A percentile compares a stretch with the other conserved stretches of the same genome.
These are phyloP conservation scores for Chaetomiaceae sp. DNA, from an alignment of 2,329 filamentous ascomycete species.

Conservation along the genomic window DNA sequence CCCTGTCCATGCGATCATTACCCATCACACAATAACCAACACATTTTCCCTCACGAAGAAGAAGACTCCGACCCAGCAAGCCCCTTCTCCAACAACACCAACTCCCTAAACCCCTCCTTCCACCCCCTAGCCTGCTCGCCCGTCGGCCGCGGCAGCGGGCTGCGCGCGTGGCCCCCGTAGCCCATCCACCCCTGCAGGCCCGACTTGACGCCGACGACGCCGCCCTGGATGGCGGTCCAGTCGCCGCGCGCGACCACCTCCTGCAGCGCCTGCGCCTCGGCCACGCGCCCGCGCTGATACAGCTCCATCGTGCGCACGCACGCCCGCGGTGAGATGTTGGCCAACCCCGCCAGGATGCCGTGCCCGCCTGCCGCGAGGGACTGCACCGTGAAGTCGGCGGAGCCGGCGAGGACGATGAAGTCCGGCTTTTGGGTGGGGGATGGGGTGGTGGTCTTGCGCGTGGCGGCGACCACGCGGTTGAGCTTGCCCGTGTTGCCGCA, in stretches of 20 bases:
- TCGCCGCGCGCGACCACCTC: conserved; percentile 61
- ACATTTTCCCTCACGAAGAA: conserved; percentile 43
- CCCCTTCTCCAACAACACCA: conserved; percentile 46
- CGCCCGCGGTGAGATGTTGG: conserved; percentile 63
- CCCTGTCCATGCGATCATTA: conserved; percentile 54
- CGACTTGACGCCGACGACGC: conserved; percentile 66
- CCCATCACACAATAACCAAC: conserved; percentile 69
- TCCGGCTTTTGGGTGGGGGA: conserved; percentile 34
- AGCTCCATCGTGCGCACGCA: conserved; percentile 57
- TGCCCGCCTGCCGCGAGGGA: conserved; percentile 62
- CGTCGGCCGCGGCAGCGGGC: conserved; percentile 46
- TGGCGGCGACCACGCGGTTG: conserved; percentile 55
- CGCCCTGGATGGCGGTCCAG: conserved; percentile 66
- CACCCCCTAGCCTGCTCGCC: conserved; percentile 42
- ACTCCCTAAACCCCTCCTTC: conserved; percentile 51
- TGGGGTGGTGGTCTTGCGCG: conserved; percentile 37
- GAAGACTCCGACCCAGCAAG: conserved; percentile 27
- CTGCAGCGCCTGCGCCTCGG: conserved; percentile 59
- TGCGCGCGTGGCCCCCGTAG: conserved; percentile 52
- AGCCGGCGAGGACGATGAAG: conserved; percentile 67
- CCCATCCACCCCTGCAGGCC: conserved; percentile 60
- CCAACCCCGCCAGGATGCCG: conserved; percentile 66
- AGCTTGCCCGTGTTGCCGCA: conserved; percentile 66
- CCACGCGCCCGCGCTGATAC: conserved; percentile 49
- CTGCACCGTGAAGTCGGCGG: conserved; percentile 66